These are phyloP conservation scores for Gracilaria domingensis DNA, from an alignment of 23 red algal genomes.

Conservation along the genomic window DNA sequence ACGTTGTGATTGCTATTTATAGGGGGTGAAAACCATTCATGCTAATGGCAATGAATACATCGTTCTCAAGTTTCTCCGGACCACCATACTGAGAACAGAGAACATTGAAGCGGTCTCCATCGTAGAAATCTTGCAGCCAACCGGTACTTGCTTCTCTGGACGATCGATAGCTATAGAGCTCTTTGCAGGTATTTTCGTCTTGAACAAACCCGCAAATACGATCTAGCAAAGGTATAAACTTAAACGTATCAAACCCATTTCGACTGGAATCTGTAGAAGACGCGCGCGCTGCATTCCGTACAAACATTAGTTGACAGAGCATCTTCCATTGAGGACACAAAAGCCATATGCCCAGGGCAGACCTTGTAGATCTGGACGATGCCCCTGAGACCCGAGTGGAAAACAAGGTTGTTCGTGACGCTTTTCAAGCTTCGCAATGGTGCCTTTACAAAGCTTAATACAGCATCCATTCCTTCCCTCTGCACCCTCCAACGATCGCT, in stretches of 20 bases:
- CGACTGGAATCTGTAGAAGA: background rate
- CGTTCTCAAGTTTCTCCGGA: background rate
- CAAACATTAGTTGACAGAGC: background rate
- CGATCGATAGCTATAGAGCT: background rate
- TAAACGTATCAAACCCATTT: background rate
- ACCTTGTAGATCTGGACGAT: background rate
- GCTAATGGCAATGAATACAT: constrained; percentile 11
- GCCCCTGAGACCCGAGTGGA: background rate
- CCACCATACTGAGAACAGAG: background rate
- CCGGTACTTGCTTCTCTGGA: too few species aligned
- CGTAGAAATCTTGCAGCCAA: background rate
- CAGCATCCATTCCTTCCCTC: background rate
- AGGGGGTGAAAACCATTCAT: constrained; percentile 1
- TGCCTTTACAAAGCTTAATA: background rate
- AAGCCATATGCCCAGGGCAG: background rate
- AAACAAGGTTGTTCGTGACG: background rate
- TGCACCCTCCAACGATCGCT: background rate
- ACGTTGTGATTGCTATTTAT: background rate
- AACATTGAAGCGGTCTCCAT: background rate
- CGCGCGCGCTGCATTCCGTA: background rate
- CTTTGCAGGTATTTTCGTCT: background rate
- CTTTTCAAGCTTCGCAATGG: background rate
- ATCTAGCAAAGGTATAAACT: background rate
- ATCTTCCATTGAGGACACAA: background rate
- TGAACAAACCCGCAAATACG: background rate